Percentiles rank a stretch among this genome's conserved stretches.
Evolutionary conservation across 106 monocot species (phyloP).

Genomic region (Dioscorea alata): DNA sequence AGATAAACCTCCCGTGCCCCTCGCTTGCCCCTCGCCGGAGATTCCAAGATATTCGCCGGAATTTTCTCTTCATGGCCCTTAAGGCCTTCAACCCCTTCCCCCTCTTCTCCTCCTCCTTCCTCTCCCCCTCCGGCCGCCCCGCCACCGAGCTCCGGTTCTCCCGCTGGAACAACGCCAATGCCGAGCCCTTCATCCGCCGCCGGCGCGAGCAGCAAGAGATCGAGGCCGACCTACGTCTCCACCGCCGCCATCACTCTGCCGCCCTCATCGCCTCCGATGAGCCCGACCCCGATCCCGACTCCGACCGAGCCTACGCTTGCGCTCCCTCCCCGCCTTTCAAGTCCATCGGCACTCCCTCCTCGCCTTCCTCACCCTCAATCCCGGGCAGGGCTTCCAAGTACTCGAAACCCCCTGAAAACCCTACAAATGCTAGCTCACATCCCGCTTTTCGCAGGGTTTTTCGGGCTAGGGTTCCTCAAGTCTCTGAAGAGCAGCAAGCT

Average conservation of each 20-base stretch:
- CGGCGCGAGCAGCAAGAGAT: slow-evolving; percentile 45
- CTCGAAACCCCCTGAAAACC: slow-evolving; percentile 42
- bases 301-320: background rate
- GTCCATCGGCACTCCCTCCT: slow-evolving; percentile 56
- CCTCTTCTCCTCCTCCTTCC: slow-evolving; percentile 21
- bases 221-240: slow-evolving; percentile 63
- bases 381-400: slow-evolving; percentile 65
- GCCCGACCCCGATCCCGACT: background rate
- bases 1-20: too few relatives aligned
- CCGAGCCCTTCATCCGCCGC: slow-evolving; percentile 48
- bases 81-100: slow-evolving; percentile 15
- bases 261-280: slow-evolving; percentile 11
- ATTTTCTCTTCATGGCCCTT: slow-evolving; percentile 13
- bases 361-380: slow-evolving; percentile 58
- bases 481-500: slow-evolving; percentile 19
- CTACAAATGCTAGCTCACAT: slow-evolving; percentile 18
- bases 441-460: slow-evolving; percentile 53
- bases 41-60: too few relatives aligned
- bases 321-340: slow-evolving; percentile 9
- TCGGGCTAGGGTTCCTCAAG: background rate
- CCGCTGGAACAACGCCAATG: slow-evolving; percentile 83
- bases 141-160: slow-evolving; percentile 59
- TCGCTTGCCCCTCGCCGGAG: too few relatives aligned
- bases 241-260: slow-evolving; percentile 39
- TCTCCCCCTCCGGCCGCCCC: slow-evolving; percentile 11